Evolutionary conservation across 805 yeast species (phyloP).

Genomic region (Candida schatavii): DNA sequence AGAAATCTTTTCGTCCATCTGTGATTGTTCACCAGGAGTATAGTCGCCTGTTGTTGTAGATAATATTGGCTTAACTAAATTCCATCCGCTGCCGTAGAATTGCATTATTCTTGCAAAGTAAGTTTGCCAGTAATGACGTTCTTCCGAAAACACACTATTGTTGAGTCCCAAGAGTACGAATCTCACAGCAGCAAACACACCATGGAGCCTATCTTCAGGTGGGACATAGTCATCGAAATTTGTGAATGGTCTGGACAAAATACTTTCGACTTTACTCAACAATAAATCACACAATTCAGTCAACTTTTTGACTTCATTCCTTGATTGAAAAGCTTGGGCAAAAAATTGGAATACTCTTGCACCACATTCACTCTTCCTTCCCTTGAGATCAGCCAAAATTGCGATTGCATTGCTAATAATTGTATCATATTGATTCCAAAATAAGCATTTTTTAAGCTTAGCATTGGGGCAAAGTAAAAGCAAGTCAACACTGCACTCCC

Average conservation of each 20-base stretch:
- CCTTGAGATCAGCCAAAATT: conserved; percentile 40
- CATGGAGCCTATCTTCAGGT: conserved; percentile 56
- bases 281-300: conserved; percentile 27
- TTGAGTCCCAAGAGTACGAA: conserved; percentile 35
- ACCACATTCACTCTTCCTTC: conserved; percentile 76
- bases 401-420: conserved; percentile 17
- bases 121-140: conserved; percentile 1
- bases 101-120: conserved; percentile 14
- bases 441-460: conserved; percentile 8
- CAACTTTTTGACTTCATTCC: conserved; percentile 14
- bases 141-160: conserved; percentile 2
- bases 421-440: conserved; percentile 4
- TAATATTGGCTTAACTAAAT: conserved; percentile 43
- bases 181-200: conserved; percentile 60
- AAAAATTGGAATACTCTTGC: conserved; percentile 62
- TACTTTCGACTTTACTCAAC: conserved; percentile 26
- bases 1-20: conserved; percentile 44
- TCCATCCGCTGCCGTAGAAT: conserved; percentile 40
- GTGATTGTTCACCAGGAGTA: conserved; percentile 23
- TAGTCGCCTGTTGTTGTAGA: conserved; percentile 57
- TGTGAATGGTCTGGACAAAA: neutral
- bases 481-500: conserved; percentile 48
- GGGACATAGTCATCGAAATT: conserved; percentile 20
- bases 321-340: conserved; percentile 28
- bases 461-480: conserved; percentile 44